Conservation (phyloP, 2,329 filamentous ascomycete species). For the Ascochyta viciae-villosae region DNA sequence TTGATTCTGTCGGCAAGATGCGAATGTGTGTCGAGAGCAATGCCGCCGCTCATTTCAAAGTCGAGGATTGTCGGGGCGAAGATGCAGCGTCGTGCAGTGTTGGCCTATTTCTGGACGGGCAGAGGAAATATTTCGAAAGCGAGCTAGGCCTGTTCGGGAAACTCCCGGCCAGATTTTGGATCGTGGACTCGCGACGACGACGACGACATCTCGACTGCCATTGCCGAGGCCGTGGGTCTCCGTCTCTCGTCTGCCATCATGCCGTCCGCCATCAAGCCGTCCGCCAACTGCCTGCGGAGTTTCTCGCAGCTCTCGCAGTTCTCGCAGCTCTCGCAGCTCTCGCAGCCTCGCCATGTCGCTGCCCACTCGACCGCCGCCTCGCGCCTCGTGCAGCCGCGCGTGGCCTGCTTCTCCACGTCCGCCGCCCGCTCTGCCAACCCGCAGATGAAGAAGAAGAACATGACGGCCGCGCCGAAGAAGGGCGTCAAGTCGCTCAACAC, state of each 20-base stretch:
- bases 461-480: conserved; percentile 41
- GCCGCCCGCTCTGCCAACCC: conserved; percentile 35
- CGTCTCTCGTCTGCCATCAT: conserved; percentile 29
- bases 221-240: conserved; percentile 38
- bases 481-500: conserved; percentile 51
- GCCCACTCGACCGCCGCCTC: conserved; percentile 31
- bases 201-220: conserved; percentile 30
- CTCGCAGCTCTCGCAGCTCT: too few relatives aligned
- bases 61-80: neutral
- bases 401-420: conserved; percentile 47
- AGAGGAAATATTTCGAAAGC: conserved; percentile 28
- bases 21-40: conserved; percentile 33
- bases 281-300: conserved; percentile 40
- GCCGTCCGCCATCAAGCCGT: conserved; percentile 30
- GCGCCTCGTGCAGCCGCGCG: conserved; percentile 34
- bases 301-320: conserved; percentile 32
- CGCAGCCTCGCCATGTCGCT: conserved; percentile 30
- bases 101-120: conserved; percentile 4
- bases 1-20: conserved; percentile 41
- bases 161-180: conserved; percentile 28
- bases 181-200: conserved; percentile 15
- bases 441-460: conserved; percentile 36
- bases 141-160: conserved; percentile 9
- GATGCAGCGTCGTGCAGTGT: conserved; percentile 7
- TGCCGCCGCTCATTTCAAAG: conserved; percentile 43